Conservation (phyloP, 192 early-diverging fungal species). For the Coemansia javaensis region DNA sequence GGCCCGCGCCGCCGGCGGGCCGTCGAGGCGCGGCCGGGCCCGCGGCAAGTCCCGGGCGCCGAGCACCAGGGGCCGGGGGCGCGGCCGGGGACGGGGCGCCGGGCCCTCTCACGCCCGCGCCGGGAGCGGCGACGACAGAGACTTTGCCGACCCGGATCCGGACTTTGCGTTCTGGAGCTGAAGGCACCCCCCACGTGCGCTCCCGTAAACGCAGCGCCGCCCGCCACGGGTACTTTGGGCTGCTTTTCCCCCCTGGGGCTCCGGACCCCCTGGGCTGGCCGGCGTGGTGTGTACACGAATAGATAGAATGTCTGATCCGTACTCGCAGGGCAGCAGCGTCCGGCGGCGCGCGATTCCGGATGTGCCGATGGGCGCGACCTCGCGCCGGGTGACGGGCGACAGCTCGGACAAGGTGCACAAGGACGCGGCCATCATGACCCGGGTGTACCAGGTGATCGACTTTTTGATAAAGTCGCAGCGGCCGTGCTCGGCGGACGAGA, state of each 20-base stretch:
- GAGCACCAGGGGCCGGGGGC: slow-evolving; percentile 1
- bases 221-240: too few relatives aligned
- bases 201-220: slow-evolving; percentile 1
- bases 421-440: slow-evolving; percentile 17
- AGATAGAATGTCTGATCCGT: too few relatives aligned
- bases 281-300: too few relatives aligned
- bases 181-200: too few relatives aligned
- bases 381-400: neutral
- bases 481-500: slow-evolving; percentile 57
- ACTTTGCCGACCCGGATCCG: slow-evolving; percentile 2
- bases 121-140: neutral
- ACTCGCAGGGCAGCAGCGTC: too few relatives aligned
- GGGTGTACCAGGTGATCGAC: slow-evolving; percentile 32
- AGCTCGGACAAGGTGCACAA: slow-evolving; percentile 7
- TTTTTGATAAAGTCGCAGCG: slow-evolving; percentile 52
- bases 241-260: too few relatives aligned
- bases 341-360: slow-evolving; percentile 1
- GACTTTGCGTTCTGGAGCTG: slow-evolving; percentile 19
- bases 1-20: slow-evolving; percentile 7
- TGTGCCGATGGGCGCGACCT: slow-evolving; percentile 1
- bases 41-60: neutral
- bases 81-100: slow-evolving; percentile 5
- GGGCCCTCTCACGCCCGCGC: neutral
- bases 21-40: slow-evolving; percentile 9
- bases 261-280: too few relatives aligned